A percentile compares a stretch with the other conserved stretches of the same genome.
These are phyloP conservation scores for Chlorella sp. DNA, from an alignment of 139 green algal genomes.

Conservation along the genomic window DNA sequence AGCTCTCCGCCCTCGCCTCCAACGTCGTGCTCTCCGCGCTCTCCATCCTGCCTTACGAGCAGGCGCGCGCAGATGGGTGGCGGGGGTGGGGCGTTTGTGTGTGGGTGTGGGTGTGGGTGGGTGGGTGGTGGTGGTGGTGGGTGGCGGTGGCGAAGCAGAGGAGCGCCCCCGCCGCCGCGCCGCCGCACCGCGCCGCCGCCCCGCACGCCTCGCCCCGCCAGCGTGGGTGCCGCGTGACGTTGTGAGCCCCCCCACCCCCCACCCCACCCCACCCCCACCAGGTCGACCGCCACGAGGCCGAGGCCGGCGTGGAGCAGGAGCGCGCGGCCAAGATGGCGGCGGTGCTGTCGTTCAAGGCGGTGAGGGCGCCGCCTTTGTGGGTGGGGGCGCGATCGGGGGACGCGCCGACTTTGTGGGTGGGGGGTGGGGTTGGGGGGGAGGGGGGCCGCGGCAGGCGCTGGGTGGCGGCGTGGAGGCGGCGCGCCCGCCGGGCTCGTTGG, in stretches of 20 bases:
- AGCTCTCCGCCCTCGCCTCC: constrained; percentile 82
- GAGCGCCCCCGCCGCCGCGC: not conserved
- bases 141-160: not conserved
- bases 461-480: not conserved
- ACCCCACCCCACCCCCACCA: not conserved
- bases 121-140: not conserved
- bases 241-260: not conserved
- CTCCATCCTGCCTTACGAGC: constrained; percentile 89
- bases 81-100: not conserved
- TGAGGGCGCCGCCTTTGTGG: too few species aligned
- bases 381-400: too few species aligned
- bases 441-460: not conserved
- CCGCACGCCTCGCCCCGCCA: too few species aligned
- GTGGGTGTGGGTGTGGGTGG: not conserved
- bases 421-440: too few species aligned
- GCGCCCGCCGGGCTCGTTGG: not conserved
- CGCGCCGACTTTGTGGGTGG: too few species aligned
- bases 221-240: too few species aligned
- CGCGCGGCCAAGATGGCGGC: constrained; percentile 88
- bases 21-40: constrained; percentile 93
- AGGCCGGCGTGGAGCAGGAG: constrained; percentile 79
- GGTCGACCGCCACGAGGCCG: constrained; percentile 39
- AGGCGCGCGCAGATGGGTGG: not conserved
- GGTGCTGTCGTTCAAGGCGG: constrained; percentile 89
- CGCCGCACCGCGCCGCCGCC: not conserved